These are phyloP conservation scores for Microcyclospora pomicola DNA, from an alignment of 2,329 filamentous ascomycete species.

Conservation along the genomic window DNA sequence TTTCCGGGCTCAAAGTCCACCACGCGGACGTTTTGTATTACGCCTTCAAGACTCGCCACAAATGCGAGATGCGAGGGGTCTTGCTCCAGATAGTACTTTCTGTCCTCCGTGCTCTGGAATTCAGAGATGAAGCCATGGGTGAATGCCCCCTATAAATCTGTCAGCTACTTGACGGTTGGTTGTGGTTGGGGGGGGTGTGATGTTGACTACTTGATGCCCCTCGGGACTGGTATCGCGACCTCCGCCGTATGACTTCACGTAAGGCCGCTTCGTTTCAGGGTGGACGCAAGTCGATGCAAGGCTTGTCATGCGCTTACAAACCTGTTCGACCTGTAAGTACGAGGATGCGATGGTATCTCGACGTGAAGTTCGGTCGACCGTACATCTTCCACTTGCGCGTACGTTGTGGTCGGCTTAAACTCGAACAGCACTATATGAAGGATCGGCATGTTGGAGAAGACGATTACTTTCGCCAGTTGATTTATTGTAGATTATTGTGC, in stretches of 20 bases:
- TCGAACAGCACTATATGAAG: slow-evolving; percentile 57
- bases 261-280: slow-evolving; percentile 43
- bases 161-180: neutral
- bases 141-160: slow-evolving; percentile 37
- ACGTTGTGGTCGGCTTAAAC: slow-evolving; percentile 41
- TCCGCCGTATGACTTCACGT: slow-evolving; percentile 45
- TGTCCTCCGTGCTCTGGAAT: slow-evolving; percentile 49
- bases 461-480: too few species aligned
- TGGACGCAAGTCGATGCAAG: slow-evolving; percentile 47
- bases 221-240: slow-evolving; percentile 51
- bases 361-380: slow-evolving; percentile 11
- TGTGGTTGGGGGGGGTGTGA: neutral
- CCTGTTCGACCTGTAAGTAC: slow-evolving; percentile 24
- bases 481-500: too few species aligned
- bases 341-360: slow-evolving; percentile 1
- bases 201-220: slow-evolving; percentile 39
- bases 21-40: slow-evolving; percentile 42
- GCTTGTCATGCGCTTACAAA: slow-evolving; percentile 42
- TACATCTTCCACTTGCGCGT: slow-evolving; percentile 44
- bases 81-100: slow-evolving; percentile 52
- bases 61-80: slow-evolving; percentile 53
- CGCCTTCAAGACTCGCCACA: slow-evolving; percentile 33
- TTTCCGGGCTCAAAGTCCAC: slow-evolving; percentile 41
- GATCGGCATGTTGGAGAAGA: slow-evolving; percentile 39
- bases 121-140: slow-evolving; percentile 58